These are phyloP conservation scores for Hymenoscyphus linearis DNA, from an alignment of 2,329 filamentous ascomycete genomes.

Conservation along the genomic window DNA sequence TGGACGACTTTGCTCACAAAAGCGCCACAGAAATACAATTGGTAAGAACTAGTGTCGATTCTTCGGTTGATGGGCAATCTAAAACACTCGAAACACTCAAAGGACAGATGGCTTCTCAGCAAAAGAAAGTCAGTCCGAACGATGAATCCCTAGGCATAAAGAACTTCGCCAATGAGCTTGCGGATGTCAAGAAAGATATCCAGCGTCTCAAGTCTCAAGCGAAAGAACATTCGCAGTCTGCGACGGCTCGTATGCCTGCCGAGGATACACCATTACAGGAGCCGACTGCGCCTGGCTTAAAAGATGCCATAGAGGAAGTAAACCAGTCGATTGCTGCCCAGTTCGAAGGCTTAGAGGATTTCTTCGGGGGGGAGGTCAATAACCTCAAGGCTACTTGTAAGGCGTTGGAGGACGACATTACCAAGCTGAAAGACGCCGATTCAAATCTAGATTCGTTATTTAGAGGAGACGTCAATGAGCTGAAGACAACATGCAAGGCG, in stretches of 20 bases:
- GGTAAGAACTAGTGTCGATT: background rate
- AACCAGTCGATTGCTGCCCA: background rate
- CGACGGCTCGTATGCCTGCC: background rate
- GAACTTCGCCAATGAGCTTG: background rate
- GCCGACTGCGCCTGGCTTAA: background rate
- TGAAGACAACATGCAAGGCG: background rate
- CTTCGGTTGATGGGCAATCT: background rate
- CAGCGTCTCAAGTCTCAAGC: background rate
- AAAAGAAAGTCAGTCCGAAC: background rate
- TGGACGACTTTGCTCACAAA: background rate
- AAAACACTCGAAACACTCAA: background rate
- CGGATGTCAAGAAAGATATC: background rate
- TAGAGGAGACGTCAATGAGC: background rate
- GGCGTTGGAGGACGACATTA: background rate
- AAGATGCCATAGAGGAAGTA: background rate
- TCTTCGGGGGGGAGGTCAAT: background rate
- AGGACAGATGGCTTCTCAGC: background rate
- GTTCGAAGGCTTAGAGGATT: background rate
- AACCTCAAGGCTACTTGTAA: background rate
- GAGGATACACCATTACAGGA: background rate
- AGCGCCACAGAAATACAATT: background rate
- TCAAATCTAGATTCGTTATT: too few species aligned
- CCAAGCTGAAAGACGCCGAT: background rate
- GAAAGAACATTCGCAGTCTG: background rate
- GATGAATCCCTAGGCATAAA: background rate